Conservation (phyloP, 176 grass and related monocot genomes). For the Paspalum notatum region DNA sequence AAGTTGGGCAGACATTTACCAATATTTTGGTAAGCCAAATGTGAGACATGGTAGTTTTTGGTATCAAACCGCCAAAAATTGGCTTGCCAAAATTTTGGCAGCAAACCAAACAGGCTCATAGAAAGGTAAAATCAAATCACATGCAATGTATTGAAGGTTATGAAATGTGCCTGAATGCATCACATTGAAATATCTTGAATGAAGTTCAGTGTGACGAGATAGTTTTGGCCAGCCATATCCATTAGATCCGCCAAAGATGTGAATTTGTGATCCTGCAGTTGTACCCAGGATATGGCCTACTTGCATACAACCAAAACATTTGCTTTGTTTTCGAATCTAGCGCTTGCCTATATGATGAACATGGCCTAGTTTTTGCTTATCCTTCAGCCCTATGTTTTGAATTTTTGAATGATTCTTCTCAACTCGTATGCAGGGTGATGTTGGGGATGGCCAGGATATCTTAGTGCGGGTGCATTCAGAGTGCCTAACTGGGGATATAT, state of each 20-base stretch:
- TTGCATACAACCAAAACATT: neutral
- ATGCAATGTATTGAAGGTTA: neutral
- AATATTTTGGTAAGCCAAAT: too few relatives aligned
- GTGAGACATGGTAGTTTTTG: too few relatives aligned
- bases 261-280: neutral
- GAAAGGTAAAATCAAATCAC: constrained; percentile 22
- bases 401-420: constrained; percentile 20
- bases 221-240: constrained; percentile 4
- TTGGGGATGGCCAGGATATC: constrained; percentile 92
- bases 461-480: constrained; percentile 89
- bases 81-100: too few relatives aligned
- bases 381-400: constrained; percentile 8
- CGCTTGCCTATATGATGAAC: constrained; percentile 26
- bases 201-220: neutral
- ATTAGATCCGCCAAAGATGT: constrained; percentile 19
- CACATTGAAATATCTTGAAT: neutral
- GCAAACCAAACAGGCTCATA: neutral
- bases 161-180: neutral
- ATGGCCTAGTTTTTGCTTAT: neutral
- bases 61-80: too few relatives aligned
- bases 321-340: neutral
- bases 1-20: too few relatives aligned
- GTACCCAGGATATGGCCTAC: neutral
- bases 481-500: constrained; percentile 93
- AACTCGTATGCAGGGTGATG: constrained; percentile 72